Evolutionary conservation across 306 rosid genomes (phyloP).

Genomic region (Alnus glutinosa): DNA sequence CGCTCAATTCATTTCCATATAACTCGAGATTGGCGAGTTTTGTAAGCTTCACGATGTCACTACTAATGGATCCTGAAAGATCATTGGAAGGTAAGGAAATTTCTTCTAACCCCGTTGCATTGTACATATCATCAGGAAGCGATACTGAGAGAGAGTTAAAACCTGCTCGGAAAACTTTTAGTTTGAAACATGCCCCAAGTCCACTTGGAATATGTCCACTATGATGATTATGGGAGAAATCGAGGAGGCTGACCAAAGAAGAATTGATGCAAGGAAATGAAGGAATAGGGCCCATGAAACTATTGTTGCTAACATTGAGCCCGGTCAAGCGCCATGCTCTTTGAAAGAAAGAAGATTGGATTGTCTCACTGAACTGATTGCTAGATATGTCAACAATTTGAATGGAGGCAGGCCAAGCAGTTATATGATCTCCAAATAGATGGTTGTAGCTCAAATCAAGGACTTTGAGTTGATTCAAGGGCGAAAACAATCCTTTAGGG

Average conservation of each 20-base stretch:
- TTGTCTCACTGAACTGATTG: background rate
- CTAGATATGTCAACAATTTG: constrained; percentile 1
- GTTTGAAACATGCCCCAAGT: constrained; percentile 12
- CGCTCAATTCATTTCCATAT: background rate
- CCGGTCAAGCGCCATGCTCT: background rate
- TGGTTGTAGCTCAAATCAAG: constrained; percentile 20
- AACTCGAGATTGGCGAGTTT: constrained; percentile 1
- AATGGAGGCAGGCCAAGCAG: background rate
- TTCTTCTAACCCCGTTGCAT: background rate
- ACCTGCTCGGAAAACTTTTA: constrained; percentile 1
- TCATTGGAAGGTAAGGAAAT: background rate
- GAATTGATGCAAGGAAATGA: background rate
- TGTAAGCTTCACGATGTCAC: background rate
- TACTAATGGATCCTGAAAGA: background rate
- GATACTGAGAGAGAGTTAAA: constrained; percentile 7
- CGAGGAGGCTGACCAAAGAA: background rate
- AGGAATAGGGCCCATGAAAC: background rate
- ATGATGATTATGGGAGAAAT: constrained; percentile 8
- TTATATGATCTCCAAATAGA: background rate
- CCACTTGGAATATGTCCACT: background rate
- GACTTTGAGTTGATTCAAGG: background rate
- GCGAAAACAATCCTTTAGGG: background rate
- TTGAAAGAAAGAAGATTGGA: constrained; percentile 3
- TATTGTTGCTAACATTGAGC: background rate
- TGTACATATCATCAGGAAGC: constrained; percentile 8